Base-by-base conservation (phyloP, 1,139 yeast genomes). In the Trichomonascaceae sp. region DNA sequence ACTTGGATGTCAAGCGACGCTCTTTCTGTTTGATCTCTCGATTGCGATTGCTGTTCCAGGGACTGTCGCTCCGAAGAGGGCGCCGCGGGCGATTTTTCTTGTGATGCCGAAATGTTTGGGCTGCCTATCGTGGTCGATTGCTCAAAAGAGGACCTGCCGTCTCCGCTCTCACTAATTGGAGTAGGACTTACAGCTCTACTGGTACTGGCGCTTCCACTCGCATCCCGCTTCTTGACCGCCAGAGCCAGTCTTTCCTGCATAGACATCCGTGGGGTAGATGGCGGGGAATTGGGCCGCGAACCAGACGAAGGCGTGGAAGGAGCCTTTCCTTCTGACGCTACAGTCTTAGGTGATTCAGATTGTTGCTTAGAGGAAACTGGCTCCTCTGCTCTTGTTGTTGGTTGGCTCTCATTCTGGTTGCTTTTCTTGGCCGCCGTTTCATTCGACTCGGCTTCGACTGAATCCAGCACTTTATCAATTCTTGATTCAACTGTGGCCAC, bases 161-260 rank as follows among this genome's bases (percentile, higher is more conserved):
- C 11, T 11, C 9, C 11, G 11, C 11, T 11, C 6, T 20, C 23
- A 8, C 6, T 20, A 20, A 8, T 20, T 6, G 23, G 23, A 6
- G 23, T 20, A 20, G 9, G 6, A 20, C 23, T 20, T 8, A 6
- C 11, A 6, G 23, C 6, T 11, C 23, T 6, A 6, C 11, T 11
- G 6, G 6, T 11, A 20, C 11, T 20, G 6, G 9, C 23, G 11
- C 11, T 11, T 8, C 9, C 11, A 20, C 9, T 8, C 23, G 9
- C 23, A 8, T 11, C 9, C 9, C 9, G 31, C 29, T 39, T 15
- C 6, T 41, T 43, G 9, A 87, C 85, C 1, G 95, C 95, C 45
- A 76, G 57, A 1, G 92, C 92, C 37, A 84, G 62, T 42, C 95
- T 62, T 48, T 84, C 93, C 49, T 82, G 87, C 46, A 81, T 60